Base-by-base conservation (phyloP, 1,284 basidiomycete genomes). In the Ceratobasidium sp. region DNA sequence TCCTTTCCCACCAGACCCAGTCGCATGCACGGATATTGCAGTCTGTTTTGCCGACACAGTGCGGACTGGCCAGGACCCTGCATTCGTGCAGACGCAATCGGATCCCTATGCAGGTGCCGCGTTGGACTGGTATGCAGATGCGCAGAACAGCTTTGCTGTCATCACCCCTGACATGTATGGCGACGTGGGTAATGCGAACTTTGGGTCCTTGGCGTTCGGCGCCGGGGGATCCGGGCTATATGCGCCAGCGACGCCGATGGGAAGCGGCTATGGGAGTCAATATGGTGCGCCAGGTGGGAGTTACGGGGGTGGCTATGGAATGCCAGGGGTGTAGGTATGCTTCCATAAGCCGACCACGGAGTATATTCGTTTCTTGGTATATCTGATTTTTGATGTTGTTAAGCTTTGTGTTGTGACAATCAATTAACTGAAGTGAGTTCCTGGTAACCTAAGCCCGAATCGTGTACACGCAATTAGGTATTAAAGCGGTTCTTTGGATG, bases 41-140 rank as follows among this genome's bases (percentile, higher is more conserved):
- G 73, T 53, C 10, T 76, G 73, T 49, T 76, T 76, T 56, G 61
- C 73, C 10, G 49, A 76, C 33, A 76, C 73, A 23, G 42, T 76
- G 12, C 61, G 64, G 53, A 53, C 61, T 13, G n/a, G 46, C 26
- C 73, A 76, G 20, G 73, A 76, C 39, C 73, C 73, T n/a, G 28
- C 63, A 15, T 76, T 76, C 28, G 20, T 76, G 10, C 28, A 67
- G 28, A 56, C 61, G 15, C 44, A 28, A 40, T n/a, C 49, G 26
- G 73, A 76, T 28, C 73, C 73, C 5, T 76, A 67, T 46, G 73
- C 63, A 18, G 42, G 40, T 26, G 51, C 58, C 10, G 61, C 51
- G 12, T 6, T 76, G 5, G 73, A 76, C 28, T 76, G 73, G 73
- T 26, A 67, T 15, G 5, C 63, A 18, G 63, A 76, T 33, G 28